A percentile compares a stretch with the other conserved stretches of the same genome.
These are phyloP conservation scores for Cryptosporidium felis DNA, from an alignment of 169 alveolate genomes.

Conservation along the genomic window DNA sequence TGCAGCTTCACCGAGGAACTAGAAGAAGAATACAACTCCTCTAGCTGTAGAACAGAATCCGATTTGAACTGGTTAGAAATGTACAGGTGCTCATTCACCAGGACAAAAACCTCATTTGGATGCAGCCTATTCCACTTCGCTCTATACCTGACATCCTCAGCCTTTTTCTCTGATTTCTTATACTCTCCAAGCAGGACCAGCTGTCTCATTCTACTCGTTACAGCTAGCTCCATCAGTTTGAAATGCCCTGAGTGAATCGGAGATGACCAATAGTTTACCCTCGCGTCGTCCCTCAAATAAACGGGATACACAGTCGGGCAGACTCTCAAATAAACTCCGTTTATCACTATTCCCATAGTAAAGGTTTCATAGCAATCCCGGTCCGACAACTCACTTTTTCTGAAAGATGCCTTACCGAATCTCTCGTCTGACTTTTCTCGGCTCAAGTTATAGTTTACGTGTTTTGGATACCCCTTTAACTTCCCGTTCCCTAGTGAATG, in stretches of 20 bases:
- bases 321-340: conserved; percentile 48
- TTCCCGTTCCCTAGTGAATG: conserved; percentile 2
- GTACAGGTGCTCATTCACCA: conserved; percentile 1
- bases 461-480: conserved; percentile 32
- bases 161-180: not conserved
- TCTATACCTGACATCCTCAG: conserved; percentile 5
- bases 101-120: conserved; percentile 12
- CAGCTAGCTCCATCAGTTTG: conserved; percentile 22
- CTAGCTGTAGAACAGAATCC: not conserved
- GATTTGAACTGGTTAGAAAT: not conserved
- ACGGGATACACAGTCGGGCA: conserved; percentile 57
- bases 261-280: conserved; percentile 13
- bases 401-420: conserved; percentile 16
- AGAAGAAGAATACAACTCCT: conserved; percentile 6
- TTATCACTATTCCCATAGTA: conserved; percentile 39
- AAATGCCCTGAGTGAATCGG: conserved; percentile 47
- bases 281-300: conserved; percentile 10
- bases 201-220: conserved; percentile 58
- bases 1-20: not conserved
- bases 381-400: not conserved
- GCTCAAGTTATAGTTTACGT: conserved; percentile 17
- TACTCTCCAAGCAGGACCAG: conserved; percentile 36
- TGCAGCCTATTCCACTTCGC: not conserved
- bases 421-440: not conserved
- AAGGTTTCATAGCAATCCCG: conserved; percentile 15